phyloP scores from a whole-genome alignment of 2,329 filamentous ascomycete genomes.

The Helotiales sp. region DNA sequence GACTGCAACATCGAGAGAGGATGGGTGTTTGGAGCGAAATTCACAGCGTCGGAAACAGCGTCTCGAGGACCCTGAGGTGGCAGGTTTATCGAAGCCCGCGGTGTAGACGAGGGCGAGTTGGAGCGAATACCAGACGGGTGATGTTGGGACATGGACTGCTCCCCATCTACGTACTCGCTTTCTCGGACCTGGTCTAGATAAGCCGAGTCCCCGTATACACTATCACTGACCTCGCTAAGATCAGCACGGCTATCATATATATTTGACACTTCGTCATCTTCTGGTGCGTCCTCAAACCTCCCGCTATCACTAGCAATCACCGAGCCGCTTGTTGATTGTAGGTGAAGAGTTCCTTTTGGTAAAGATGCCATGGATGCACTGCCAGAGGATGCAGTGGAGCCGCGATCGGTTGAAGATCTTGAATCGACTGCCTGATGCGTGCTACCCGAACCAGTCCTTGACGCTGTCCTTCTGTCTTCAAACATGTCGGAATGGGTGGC shows the following conservation, averaged over 20 bases:
- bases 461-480: slow-evolving; percentile 40
- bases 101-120: slow-evolving; percentile 53
- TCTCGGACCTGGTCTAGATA: slow-evolving; percentile 42
- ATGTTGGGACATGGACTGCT: slow-evolving; percentile 21
- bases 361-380: slow-evolving; percentile 29
- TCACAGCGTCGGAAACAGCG: slow-evolving; percentile 25
- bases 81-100: slow-evolving; percentile 54
- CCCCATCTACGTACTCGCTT: slow-evolving; percentile 38
- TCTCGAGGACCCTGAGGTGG: slow-evolving; percentile 33
- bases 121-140: slow-evolving; percentile 28
- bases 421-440: slow-evolving; percentile 25
- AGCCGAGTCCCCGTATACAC: slow-evolving; percentile 39
- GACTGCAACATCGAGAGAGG: slow-evolving; percentile 34
- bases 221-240: slow-evolving; percentile 37
- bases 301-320: slow-evolving; percentile 39
- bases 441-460: slow-evolving; percentile 39
- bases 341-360: slow-evolving; percentile 15
- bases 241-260: slow-evolving; percentile 31
- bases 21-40: background rate
- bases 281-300: slow-evolving; percentile 44
- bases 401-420: slow-evolving; percentile 27
- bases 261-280: slow-evolving; percentile 38
- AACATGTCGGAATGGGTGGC: slow-evolving; percentile 53
- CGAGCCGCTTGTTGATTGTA: slow-evolving; percentile 26
- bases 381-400: slow-evolving; percentile 29